These are phyloP conservation scores for Sicyos baderoa DNA, from an alignment of 306 rosid species.

Conservation along the genomic window DNA sequence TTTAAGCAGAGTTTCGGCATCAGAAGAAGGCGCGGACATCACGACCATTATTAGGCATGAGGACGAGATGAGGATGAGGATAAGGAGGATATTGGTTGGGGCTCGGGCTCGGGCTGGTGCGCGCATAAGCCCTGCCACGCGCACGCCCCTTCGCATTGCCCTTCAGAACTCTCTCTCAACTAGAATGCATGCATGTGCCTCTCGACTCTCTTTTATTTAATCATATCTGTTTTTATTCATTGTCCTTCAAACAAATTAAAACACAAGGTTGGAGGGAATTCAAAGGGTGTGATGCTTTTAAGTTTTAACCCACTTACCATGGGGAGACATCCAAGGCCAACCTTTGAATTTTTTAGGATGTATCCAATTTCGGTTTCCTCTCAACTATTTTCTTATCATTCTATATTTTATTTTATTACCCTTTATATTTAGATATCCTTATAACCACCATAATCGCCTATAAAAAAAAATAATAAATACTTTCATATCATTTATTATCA, in stretches of 20 bases:
- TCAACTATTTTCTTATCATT: neutral
- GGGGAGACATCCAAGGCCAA: conserved; percentile 51
- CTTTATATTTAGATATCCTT: too few relatives aligned
- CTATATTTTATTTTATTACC: too few relatives aligned
- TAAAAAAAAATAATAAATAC: too few relatives aligned
- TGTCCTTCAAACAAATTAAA: conserved; percentile 19
- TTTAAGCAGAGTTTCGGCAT: conserved; percentile 39
- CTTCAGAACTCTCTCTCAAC: neutral
- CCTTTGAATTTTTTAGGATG: conserved; percentile 35
- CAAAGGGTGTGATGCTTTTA: conserved; percentile 12
- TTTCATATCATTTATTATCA: too few relatives aligned
- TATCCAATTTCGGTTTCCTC: conserved; percentile 2
- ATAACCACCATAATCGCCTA: too few relatives aligned
- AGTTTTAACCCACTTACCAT: conserved; percentile 3
- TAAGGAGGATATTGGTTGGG: too few relatives aligned
- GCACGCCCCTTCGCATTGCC: conserved; percentile 66
- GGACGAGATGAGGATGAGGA: neutral
- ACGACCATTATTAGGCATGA: neutral
- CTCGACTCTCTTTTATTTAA: too few relatives aligned
- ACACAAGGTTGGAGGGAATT: conserved; percentile 16
- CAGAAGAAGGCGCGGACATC: neutral
- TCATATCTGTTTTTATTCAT: neutral
- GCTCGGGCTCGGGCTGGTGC: too few relatives aligned
- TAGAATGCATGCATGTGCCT: too few relatives aligned
- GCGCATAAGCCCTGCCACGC: conserved; percentile 60